Evolutionary conservation across 1,284 basidiomycete species (phyloP).

Genomic region (Puccinia triticina): DNA sequence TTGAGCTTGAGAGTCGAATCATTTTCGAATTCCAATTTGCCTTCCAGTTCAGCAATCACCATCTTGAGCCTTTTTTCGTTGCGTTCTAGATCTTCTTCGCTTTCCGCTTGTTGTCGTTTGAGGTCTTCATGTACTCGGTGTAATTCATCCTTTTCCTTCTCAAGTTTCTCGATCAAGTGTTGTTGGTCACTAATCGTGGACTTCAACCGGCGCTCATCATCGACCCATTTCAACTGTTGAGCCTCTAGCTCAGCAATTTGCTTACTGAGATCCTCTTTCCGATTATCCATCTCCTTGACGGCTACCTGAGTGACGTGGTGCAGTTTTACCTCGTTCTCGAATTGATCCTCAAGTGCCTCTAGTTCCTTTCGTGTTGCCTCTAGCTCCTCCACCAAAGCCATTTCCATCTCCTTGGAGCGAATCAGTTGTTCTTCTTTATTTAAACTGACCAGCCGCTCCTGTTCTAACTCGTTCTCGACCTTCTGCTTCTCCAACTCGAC

Average conservation of each 20-base stretch:
- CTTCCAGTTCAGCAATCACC: constrained; percentile 72
- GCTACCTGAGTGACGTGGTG: constrained; percentile 63
- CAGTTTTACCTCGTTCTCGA: constrained; percentile 72
- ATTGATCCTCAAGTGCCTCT: constrained; percentile 79
- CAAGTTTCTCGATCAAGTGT: constrained; percentile 52
- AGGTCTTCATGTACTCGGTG: constrained; percentile 69
- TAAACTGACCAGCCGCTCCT: constrained; percentile 75
- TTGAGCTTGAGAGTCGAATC: constrained; percentile 62
- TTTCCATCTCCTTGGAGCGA: constrained; percentile 80
- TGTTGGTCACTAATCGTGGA: constrained; percentile 52
- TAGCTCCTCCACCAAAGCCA: constrained; percentile 82
- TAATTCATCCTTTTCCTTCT: constrained; percentile 53
- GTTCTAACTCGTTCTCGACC: constrained; percentile 78
- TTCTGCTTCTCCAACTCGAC: constrained; percentile 79
- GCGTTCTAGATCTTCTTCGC: constrained; percentile 77
- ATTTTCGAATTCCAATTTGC: constrained; percentile 71
- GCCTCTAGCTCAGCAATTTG: constrained; percentile 53
- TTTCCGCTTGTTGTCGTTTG: constrained; percentile 70
- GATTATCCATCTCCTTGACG: constrained; percentile 41
- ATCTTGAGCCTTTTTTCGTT: constrained; percentile 76
- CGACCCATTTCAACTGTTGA: constrained; percentile 51
- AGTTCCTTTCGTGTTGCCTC: constrained; percentile 66
- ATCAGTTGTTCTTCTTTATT: constrained; percentile 87
- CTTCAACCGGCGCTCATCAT: constrained; percentile 51
- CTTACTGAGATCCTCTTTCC: constrained; percentile 53